Base-by-base conservation (phyloP, 371 early-diverging fungal genomes). In the Circinella umbellata region DNA sequence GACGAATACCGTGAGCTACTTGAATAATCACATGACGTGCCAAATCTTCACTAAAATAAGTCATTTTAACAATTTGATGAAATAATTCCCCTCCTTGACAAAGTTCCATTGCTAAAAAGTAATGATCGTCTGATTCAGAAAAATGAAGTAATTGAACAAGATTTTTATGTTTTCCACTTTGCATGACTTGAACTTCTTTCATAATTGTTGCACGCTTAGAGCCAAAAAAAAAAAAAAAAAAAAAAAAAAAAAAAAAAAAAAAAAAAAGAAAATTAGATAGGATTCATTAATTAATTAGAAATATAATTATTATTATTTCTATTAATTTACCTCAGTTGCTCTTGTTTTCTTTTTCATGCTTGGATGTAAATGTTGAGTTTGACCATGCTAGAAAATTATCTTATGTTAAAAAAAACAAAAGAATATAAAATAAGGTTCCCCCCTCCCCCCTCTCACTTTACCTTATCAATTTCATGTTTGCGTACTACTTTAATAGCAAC, bases 151-250 rank as follows among this genome's bases (percentile, higher is more conserved):
- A 85, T 61, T 81, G 81, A 63, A 96, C 88, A 64, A 98, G 91
- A 68, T 95, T 93, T 34, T 87, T 85, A 73, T 96, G 96, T 46
- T 82, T 82, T 64, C 96, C 79, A 59, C 87, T 89, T 39, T 92
- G 89, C 88, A 96, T 94, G 68, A 97, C 94, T 59, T 89, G 83
- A 0, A 95, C 91, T 76, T 98, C 98, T 77, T 95, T 94, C 61
- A 93, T 85, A 59, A 96, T 91, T 73, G 89, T 90, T 65, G 88
- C 90, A 39, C 91, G 85, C 91, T n/a, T n/a, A n/a, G n/a, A n/a
- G n/a, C n/a, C n/a, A n/a, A n/a, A n/a, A n/a, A n/a, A n/a, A n/a
- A n/a, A n/a, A n/a, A n/a, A n/a, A n/a, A n/a, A n/a, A n/a, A n/a
- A n/a, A n/a, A n/a, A n/a, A n/a, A n/a, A n/a, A n/a, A n/a, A n/a